Conservation (phyloP, 176 grass and related monocot species). For the Triticum timopheevii region DNA sequence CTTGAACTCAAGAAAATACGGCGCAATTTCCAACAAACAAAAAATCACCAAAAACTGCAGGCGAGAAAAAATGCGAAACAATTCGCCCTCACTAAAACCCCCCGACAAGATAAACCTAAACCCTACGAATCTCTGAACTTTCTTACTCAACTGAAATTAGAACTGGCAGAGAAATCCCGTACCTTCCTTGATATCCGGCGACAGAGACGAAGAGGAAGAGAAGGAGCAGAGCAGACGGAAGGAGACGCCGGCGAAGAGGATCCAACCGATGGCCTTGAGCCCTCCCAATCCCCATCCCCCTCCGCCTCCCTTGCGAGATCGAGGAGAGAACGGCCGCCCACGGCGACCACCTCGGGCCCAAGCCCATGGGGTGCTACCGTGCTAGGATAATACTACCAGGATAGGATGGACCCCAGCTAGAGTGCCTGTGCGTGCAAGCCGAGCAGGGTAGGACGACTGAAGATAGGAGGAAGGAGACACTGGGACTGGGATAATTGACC, state of each 20-base stretch:
- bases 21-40: neutral
- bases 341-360: conserved; percentile 30
- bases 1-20: neutral
- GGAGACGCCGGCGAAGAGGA: conserved; percentile 49
- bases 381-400: neutral
- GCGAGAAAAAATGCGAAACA: neutral
- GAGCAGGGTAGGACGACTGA: neutral
- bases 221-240: conserved; percentile 59
- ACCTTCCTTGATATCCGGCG: conserved; percentile 34
- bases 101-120: conserved; percentile 24
- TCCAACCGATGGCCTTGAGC: conserved; percentile 50
- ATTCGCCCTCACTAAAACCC: neutral
- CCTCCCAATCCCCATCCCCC: conserved; percentile 28
- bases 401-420: neutral
- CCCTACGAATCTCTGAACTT: neutral
- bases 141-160: neutral
- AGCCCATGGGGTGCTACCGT: conserved; percentile 25
- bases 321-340: conserved; percentile 29
- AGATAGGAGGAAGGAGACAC: too few species aligned
- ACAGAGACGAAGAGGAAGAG: conserved; percentile 15
- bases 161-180: conserved; percentile 12
- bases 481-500: too few species aligned
- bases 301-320: conserved; percentile 27
- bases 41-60: neutral
- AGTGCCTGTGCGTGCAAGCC: neutral